phyloP scores from a whole-genome alignment of 495 filamentous ascomycete genomes.

The Aspergillus diversus region DNA sequence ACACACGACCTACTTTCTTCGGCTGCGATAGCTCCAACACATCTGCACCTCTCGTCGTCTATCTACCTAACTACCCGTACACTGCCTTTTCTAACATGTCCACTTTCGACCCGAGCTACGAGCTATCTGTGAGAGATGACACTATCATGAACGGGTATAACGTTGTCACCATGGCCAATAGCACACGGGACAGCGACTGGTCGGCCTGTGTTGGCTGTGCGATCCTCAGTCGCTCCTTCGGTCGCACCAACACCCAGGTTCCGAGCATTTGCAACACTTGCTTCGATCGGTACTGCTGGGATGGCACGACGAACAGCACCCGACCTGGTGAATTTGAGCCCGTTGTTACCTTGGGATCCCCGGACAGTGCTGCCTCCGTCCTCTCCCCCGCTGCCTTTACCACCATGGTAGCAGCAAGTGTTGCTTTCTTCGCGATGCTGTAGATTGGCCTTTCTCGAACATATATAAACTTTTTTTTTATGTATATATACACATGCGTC shows the following conservation, averaged over 20 bases:
- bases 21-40: conserved; percentile 77
- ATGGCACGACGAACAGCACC: conserved; percentile 40
- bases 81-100: conserved; percentile 69
- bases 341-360: background rate
- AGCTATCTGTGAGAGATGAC: conserved; percentile 64
- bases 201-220: conserved; percentile 83
- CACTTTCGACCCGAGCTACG: conserved; percentile 69
- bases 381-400: conserved; percentile 27
- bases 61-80: conserved; percentile 89
- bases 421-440: conserved; percentile 30
- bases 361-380: conserved; percentile 20
- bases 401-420: conserved; percentile 25
- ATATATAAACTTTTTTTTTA: too few species aligned
- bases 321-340: conserved; percentile 38
- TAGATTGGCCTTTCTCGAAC: too few species aligned
- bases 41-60: conserved; percentile 75
- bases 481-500: too few species aligned
- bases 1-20: conserved; percentile 88
- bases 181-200: conserved; percentile 73
- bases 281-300: conserved; percentile 83
- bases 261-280: conserved; percentile 72
- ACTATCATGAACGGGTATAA: conserved; percentile 86
- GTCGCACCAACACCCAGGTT: conserved; percentile 64
- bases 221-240: conserved; percentile 73
- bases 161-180: conserved; percentile 79